phyloP scores from a whole-genome alignment of 352 stramenopile genomes.

The Pilasporangium apinafurcum region DNA sequence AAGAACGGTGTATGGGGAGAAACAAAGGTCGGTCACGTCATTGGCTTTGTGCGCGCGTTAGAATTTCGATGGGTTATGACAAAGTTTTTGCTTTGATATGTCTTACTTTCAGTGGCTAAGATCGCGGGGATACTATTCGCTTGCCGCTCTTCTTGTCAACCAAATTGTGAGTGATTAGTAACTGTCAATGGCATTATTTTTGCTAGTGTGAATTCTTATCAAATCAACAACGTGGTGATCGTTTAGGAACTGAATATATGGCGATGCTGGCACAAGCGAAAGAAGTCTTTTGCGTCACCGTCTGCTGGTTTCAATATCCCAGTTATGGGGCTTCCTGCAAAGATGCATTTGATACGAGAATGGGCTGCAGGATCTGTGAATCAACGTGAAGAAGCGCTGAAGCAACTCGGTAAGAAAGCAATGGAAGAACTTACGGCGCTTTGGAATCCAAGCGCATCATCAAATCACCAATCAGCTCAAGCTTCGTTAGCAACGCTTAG shows the following conservation, averaged over 20 bases:
- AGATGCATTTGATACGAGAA: conserved; percentile 35
- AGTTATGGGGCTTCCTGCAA: conserved; percentile 34
- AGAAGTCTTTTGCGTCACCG: conserved; percentile 14
- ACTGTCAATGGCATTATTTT: not conserved
- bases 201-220: conserved; percentile 2
- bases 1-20: conserved; percentile 37
- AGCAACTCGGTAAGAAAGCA: conserved; percentile 3
- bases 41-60: not conserved
- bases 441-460: not conserved
- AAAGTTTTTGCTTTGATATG: not conserved
- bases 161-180: conserved; percentile 48
- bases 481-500: conserved; percentile 1
- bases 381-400: conserved; percentile 7
- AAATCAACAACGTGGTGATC: not conserved
- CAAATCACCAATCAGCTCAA: not conserved
- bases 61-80: not conserved
- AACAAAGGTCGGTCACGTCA: conserved; percentile 19
- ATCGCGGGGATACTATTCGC: conserved; percentile 48
- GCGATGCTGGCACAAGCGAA: conserved; percentile 35
- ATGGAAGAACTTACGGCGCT: conserved; percentile 9
- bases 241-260: conserved; percentile 67
- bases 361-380: conserved; percentile 24
- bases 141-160: conserved; percentile 64
- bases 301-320: conserved; percentile 23
- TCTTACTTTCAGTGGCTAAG: conserved; percentile 44